phyloP scores from a whole-genome alignment of 139 green algal genomes.

The Ostreobium quekettii region DNA sequence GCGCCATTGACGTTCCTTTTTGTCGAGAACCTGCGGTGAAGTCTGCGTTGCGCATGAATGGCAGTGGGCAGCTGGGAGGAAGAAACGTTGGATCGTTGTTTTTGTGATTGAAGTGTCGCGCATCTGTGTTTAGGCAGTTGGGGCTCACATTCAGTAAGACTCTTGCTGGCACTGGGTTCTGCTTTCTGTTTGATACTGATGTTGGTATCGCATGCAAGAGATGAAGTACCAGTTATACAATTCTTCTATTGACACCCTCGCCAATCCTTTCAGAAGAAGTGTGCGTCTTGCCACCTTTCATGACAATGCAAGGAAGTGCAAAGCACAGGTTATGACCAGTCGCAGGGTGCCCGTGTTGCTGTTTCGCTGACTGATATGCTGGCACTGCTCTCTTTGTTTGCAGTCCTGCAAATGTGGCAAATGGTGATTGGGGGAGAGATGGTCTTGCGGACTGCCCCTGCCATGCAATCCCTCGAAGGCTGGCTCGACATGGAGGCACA shows the following conservation, averaged over 20 bases:
- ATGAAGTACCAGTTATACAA: background rate
- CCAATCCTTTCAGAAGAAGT: background rate
- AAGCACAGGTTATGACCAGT: background rate
- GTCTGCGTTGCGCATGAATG: no score
- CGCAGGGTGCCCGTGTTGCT: background rate
- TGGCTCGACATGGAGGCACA: slow-evolving; percentile 65
- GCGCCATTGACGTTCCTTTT: no score
- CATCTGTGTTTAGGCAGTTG: no score
- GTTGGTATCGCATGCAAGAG: no score
- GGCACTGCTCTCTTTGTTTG: slow-evolving; percentile 2
- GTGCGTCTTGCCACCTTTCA: background rate
- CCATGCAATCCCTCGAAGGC: slow-evolving; percentile 53
- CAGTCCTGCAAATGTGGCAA: slow-evolving; percentile 53
- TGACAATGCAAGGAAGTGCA: background rate
- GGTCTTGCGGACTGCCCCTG: slow-evolving; percentile 38
- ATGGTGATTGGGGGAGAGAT: slow-evolving; percentile 60
- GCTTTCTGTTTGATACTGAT: no score
- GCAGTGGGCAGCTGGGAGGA: no score
- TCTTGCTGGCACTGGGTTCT: no score
- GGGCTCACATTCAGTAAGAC: no score
- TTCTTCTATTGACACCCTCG: background rate
- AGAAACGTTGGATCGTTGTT: no score
- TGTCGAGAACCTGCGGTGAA: no score
- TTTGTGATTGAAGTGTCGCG: no score
- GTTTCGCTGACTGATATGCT: background rate